Conservation (phyloP, 345 rosid species). For the Trapa bicornis region DNA sequence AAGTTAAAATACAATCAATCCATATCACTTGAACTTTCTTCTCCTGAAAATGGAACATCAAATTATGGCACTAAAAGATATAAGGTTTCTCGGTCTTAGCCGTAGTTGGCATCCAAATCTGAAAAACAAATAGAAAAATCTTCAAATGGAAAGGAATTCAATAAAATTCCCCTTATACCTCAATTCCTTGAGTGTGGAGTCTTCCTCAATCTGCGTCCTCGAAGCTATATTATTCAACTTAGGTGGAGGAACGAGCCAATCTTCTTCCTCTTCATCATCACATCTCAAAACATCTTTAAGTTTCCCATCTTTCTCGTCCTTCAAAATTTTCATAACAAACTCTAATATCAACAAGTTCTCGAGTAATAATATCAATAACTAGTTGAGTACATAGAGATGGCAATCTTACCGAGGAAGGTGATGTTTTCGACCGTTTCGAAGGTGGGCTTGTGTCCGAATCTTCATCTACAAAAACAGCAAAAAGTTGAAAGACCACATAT, state of each 20-base stretch:
- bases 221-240: neutral
- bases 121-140: neutral
- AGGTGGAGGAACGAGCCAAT: conserved; percentile 14
- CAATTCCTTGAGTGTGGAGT: conserved; percentile 13
- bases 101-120: neutral
- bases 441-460: neutral
- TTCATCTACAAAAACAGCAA: conserved; percentile 2
- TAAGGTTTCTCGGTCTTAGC: neutral
- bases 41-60: neutral
- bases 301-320: neutral
- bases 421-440: conserved; percentile 2
- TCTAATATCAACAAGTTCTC: neutral
- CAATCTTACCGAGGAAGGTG: neutral
- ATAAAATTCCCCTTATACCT: neutral
- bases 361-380: neutral
- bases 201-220: conserved; percentile 4
- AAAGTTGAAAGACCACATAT: neutral
- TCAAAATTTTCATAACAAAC: neutral
- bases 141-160: neutral
- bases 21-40: neutral
- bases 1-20: neutral
- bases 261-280: conserved; percentile 9
- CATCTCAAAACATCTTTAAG: neutral
- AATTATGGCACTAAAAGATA: neutral
- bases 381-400: neutral